These are phyloP conservation scores for Fraxinus greggii DNA, from an alignment of 305 asterid species.

Conservation along the genomic window DNA sequence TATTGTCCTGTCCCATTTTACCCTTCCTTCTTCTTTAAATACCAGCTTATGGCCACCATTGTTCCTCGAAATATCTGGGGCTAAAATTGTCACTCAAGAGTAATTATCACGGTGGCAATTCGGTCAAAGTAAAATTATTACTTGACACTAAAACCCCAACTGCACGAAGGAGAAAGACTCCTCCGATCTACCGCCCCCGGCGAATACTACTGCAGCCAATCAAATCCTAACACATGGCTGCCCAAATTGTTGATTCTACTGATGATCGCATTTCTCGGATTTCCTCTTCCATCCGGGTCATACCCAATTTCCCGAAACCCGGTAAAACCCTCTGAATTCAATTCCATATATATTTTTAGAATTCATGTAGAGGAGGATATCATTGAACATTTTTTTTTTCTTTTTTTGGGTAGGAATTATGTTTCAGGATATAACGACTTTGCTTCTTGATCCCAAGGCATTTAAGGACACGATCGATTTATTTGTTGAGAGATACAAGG, in stretches of 20 bases:
- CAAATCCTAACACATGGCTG: constrained; percentile 41
- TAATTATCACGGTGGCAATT: constrained; percentile 27
- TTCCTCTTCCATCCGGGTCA: constrained; percentile 69
- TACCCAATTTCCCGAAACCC: constrained; percentile 86
- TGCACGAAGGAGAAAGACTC: constrained; percentile 2
- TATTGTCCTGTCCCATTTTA: background rate
- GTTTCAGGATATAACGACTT: constrained; percentile 89
- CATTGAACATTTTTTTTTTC: constrained; percentile 1
- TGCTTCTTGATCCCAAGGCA: constrained; percentile 74
- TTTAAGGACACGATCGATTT: constrained; percentile 81
- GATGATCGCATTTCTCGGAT: constrained; percentile 69
- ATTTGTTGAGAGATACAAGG: constrained; percentile 84
- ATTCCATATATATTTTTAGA: background rate
- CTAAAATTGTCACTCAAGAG: background rate
- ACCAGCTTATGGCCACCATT: constrained; percentile 29
- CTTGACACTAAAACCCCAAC: constrained; percentile 36
- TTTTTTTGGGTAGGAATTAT: constrained; percentile 49
- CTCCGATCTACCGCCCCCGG: constrained; percentile 28
- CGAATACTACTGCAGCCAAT: background rate
- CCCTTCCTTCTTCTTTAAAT: constrained; percentile 20
- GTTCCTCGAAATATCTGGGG: background rate
- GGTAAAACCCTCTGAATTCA: constrained; percentile 32
- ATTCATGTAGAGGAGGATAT: background rate
- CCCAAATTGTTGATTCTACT: constrained; percentile 25
- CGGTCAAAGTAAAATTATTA: constrained; percentile 30